Evolutionary conservation across 306 rosid genomes (phyloP), one percentile per base, ranked within the genome.

Genomic region (Inga laurina): DNA sequence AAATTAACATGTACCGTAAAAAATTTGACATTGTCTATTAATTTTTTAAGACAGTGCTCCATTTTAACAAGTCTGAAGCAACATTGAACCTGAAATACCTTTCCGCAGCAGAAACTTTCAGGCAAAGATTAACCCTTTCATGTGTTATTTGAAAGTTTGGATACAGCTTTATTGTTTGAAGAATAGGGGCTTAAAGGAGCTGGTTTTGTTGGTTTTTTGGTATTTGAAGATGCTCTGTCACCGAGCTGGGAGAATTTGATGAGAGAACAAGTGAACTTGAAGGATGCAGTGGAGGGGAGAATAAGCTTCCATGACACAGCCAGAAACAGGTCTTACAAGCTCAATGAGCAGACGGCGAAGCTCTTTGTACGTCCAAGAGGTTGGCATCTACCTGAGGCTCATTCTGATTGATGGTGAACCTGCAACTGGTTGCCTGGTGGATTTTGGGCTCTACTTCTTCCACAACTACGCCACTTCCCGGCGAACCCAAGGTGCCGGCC

Each of bases 241-340:
- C 99, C 99, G 1, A 95, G 87, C 83, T 95, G 98, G 99, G 99
- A 95, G 92, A 95, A 92, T 79, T 84, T 95, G 4, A 90, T 92
- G 79, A 90, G 90, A 66, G 99, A 98, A 11, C 99, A 95, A 82
- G 95, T 91, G 68, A 95, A 93, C 83, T 82, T 95, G 85, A 93
- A 75, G 88, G 99, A 93, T 85, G 99, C 98, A 10, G 97, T 93
- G 16, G 87, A 79, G 72, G 94, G 99, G 59, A 93, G 87, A 32
- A 95, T 95, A 90, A 95, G 84, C 57, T 95, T 85, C 82, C 89
- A 92, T 75, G 99, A 95, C 89, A 91, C 62, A 84, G 86, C 81
- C 56, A 93, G 97, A 70, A 93, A 95, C 83, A 91, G 86, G 76
- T 88, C 88, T 82, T 95, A 93, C 89, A 93, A 91, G 80, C 96